Evolutionary conservation across 768 basidiomycete species (phyloP), one percentile per base, ranked within the genome.

Genomic region (Myochromella boudieri): DNA sequence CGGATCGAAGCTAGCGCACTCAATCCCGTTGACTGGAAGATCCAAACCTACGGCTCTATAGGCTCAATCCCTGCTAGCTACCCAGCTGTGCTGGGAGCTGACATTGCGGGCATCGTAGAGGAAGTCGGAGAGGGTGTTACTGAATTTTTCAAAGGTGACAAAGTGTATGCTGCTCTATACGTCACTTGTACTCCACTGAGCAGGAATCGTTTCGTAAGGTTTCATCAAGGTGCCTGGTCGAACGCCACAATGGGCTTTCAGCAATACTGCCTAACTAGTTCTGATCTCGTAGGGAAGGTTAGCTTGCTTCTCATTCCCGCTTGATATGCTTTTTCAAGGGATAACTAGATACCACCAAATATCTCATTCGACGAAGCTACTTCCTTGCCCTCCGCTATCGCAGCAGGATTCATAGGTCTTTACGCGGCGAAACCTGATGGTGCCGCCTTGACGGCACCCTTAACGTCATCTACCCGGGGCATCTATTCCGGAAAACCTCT

Each of bases 21-120:
- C 8, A 78, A 80, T 54, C 80, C 78, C 7, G 49, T 71, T 29
- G 81, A 82, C 49, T 77, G 76, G 61, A 78, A 77, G 56, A 66
- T 78, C 21, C 75, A 75, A 46, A 68, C 61, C 39, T 64, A 63
- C 38, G 69, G 67, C 1, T 52, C 65, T 21, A 69, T 71, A 39
- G 58, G 3, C 34, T 3, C 32, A 4, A 12, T 22, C 5, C 12
- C 72, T 26, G 64, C 71, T 20, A 46, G 64, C 20, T 81, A 63
- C 50, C 81, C 77, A 7, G 69, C 69, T 4, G 60, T 81, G 1
- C 47, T 76, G 0, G 81, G 81, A 1, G 63, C 58, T 7, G 81
- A 83, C 42, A 65, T 68, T 26, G 74, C 81, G 26, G 82, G 82
- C 6, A 68, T 71, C 1, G 73, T 83, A 4, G 73, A 69, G n/a